A percentile compares a stretch with the other conserved stretches of the same genome.
Conservation (phyloP, 805 yeast genomes). For the Suhomyces prunicola region DNA sequence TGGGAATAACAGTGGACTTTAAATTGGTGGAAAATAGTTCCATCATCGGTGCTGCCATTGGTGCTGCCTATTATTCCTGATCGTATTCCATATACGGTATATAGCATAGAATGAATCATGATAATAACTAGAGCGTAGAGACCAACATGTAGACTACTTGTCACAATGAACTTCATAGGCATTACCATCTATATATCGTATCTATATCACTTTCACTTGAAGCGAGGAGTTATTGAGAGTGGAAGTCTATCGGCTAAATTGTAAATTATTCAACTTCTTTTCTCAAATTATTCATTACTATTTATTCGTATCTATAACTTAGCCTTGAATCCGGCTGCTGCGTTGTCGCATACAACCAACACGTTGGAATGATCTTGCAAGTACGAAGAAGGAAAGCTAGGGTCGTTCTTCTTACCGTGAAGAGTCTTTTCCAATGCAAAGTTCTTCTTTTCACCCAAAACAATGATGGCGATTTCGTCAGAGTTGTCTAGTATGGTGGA, state of each 20-base stretch:
- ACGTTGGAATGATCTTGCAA: conserved; percentile 47
- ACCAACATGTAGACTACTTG: too few relatives aligned
- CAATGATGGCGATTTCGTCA: conserved; percentile 49
- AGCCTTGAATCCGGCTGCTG: conserved; percentile 39
- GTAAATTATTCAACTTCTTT: too few relatives aligned
- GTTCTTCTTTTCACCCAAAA: conserved; percentile 46
- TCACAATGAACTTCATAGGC: too few relatives aligned
- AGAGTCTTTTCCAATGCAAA: conserved; percentile 48
- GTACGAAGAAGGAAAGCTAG: conserved; percentile 48
- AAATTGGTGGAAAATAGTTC: conserved; percentile 44
- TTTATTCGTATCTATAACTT: conserved; percentile 23
- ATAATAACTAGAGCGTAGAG: neutral
- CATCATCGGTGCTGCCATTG: conserved; percentile 53
- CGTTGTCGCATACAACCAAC: conserved; percentile 46
- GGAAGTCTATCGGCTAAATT: too few relatives aligned
- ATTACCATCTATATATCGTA: too few relatives aligned
- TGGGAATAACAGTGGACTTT: conserved; percentile 35
- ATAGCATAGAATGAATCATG: neutral
- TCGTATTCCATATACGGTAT: neutral
- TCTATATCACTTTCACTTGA: too few relatives aligned
- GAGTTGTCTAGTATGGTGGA: conserved; percentile 56
- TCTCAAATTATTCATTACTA: too few relatives aligned
- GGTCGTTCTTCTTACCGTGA: conserved; percentile 32
- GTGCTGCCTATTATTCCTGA: conserved; percentile 36
- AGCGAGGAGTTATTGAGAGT: too few relatives aligned